Conservation (phyloP, 2,329 filamentous ascomycete genomes). For the Pseudocercospora fijiensis region DNA sequence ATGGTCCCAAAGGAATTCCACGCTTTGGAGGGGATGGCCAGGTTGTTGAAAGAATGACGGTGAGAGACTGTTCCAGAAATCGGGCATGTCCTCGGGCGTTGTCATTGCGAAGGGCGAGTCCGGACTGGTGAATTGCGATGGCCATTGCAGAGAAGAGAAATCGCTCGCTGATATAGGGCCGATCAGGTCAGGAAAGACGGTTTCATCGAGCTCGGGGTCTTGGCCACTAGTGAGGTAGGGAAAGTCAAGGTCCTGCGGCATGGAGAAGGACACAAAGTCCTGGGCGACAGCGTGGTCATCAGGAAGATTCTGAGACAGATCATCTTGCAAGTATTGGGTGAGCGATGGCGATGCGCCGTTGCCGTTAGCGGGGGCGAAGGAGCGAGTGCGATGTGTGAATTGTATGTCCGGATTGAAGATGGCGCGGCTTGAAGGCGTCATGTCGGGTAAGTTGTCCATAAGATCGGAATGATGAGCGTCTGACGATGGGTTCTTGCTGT, state of each 20-base stretch:
- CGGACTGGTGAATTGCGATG: constrained; percentile 22
- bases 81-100: not conserved
- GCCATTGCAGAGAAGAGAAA: constrained; percentile 21
- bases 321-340: constrained; percentile 33
- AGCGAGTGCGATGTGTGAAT: constrained; percentile 25
- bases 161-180: constrained; percentile 19
- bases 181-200: constrained; percentile 24
- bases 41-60: constrained; percentile 27
- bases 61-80: constrained; percentile 6
- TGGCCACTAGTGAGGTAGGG: constrained; percentile 30
- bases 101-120: constrained; percentile 11
- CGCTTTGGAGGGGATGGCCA: constrained; percentile 40
- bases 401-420: constrained; percentile 21
- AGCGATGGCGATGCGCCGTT: constrained; percentile 32
- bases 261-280: constrained; percentile 32
- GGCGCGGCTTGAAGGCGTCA: not conserved
- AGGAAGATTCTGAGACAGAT: constrained; percentile 9
- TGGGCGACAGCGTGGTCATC: constrained; percentile 16
- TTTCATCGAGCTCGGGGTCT: constrained; percentile 25
- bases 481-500: not conserved
- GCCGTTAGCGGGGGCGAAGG: constrained; percentile 18
- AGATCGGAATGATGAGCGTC: not conserved
- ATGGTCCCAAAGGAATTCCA: constrained; percentile 61
- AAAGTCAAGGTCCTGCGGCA: constrained; percentile 33
- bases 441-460: not conserved